Percentiles rank a stretch among this genome's conserved stretches.
Conservation (phyloP, 2,329 filamentous ascomycete species). For the Penicillium sp. region DNA sequence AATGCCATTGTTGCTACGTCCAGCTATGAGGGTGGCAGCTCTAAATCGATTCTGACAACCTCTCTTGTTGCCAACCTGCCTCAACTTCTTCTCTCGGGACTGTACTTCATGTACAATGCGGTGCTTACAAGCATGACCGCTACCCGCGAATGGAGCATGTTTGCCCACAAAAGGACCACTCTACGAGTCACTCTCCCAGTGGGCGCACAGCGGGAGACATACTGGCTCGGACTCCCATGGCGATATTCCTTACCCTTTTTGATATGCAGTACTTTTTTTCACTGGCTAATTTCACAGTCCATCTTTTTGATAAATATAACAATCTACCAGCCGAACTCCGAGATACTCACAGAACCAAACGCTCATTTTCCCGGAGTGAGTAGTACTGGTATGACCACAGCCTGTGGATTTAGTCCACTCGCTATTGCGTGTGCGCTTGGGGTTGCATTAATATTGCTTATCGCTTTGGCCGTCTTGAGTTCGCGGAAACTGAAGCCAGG, state of each 20-base stretch:
- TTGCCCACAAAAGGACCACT: not conserved
- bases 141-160: not conserved
- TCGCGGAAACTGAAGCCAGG: constrained; percentile 20
- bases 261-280: constrained; percentile 41
- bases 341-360: not conserved
- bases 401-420: not conserved
- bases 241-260: not conserved
- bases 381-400: not conserved
- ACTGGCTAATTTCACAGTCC: constrained; percentile 56
- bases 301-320: constrained; percentile 49
- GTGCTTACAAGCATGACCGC: not conserved
- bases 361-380: not conserved
- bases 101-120: not conserved
- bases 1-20: not conserved
- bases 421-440: not conserved
- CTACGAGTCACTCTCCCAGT: not conserved
- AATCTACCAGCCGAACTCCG: not conserved
- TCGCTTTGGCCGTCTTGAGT: constrained; percentile 18
- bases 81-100: not conserved
- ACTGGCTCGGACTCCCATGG: not conserved
- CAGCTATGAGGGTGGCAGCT: not conserved
- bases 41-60: not conserved
- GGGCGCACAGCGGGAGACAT: not conserved
- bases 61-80: not conserved
- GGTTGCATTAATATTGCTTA: not conserved